Percentiles rank a stretch among this genome's conserved stretches.
phyloP scores from a whole-genome alignment of 2,329 filamentous ascomycete genomes.

The Microthyrium microscopicum region DNA sequence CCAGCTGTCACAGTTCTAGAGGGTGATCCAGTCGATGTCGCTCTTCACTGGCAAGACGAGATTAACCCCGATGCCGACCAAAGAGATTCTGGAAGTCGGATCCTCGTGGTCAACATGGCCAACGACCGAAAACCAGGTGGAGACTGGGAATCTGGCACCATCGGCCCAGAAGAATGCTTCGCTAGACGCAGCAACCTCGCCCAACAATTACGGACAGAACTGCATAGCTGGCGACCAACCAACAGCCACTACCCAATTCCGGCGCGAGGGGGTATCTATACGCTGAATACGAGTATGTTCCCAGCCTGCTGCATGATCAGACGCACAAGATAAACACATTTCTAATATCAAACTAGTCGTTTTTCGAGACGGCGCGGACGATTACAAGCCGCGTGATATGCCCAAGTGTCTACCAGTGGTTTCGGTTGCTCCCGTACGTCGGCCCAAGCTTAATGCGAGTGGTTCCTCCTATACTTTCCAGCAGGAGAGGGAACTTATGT shows the following conservation, averaged over 20 bases:
- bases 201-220: slow-evolving; percentile 47
- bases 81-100: slow-evolving; percentile 16
- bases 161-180: slow-evolving; percentile 54
- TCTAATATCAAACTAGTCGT: slow-evolving; percentile 32
- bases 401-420: slow-evolving; percentile 50
- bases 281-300: slow-evolving; percentile 47
- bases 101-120: slow-evolving; percentile 56
- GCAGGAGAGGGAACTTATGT: slow-evolving; percentile 54
- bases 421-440: slow-evolving; percentile 53
- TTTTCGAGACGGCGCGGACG: slow-evolving; percentile 50
- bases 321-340: background rate
- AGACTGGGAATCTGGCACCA: slow-evolving; percentile 56
- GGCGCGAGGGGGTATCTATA: slow-evolving; percentile 51
- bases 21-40: slow-evolving; percentile 31
- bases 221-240: slow-evolving; percentile 26
- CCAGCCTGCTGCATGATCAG: no score
- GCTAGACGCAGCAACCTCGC: slow-evolving; percentile 60
- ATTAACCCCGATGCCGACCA: slow-evolving; percentile 21
- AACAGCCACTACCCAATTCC: slow-evolving; percentile 53
- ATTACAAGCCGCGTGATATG: slow-evolving; percentile 31
- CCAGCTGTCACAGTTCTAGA: slow-evolving; percentile 28
- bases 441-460: slow-evolving; percentile 54
- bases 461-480: slow-evolving; percentile 56
- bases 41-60: slow-evolving; percentile 35
- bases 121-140: slow-evolving; percentile 63